Evolutionary conservation across 352 stramenopile genomes (phyloP).

Genomic region (Phytophthora pistaciae): DNA sequence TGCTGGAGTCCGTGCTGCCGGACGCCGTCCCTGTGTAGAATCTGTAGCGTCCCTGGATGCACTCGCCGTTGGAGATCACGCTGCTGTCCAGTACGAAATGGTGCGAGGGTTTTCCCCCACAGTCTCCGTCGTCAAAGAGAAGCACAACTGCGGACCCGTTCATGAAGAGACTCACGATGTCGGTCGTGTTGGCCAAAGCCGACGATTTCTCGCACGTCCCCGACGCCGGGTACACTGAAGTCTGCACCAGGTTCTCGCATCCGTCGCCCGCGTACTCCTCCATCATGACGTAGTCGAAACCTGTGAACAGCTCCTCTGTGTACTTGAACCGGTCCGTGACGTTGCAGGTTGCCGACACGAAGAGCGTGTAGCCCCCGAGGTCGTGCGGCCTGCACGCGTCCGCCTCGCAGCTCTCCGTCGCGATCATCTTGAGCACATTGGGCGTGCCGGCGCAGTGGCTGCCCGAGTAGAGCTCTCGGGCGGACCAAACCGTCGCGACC

Average conservation of each 20-base stretch:
- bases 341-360: slow-evolving; percentile 33
- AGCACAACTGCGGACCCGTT: slow-evolving; percentile 30
- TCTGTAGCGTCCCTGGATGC: slow-evolving; percentile 33
- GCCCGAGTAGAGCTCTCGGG: slow-evolving; percentile 36
- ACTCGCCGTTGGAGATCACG: slow-evolving; percentile 23
- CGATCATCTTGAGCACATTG: slow-evolving; percentile 33
- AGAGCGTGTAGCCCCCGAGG: slow-evolving; percentile 34
- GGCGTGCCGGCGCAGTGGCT: slow-evolving; percentile 42
- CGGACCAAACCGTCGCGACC: slow-evolving; percentile 28
- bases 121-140: slow-evolving; percentile 32
- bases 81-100: slow-evolving; percentile 22
- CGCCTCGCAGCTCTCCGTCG: slow-evolving; percentile 20
- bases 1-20: slow-evolving; percentile 11
- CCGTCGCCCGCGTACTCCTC: slow-evolving; percentile 31
- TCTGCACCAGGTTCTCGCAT: slow-evolving; percentile 33
- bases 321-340: slow-evolving; percentile 41
- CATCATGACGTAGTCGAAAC: slow-evolving; percentile 43
- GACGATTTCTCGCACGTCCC: slow-evolving; percentile 40
- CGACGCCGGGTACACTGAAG: slow-evolving; percentile 37
- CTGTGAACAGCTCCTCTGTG: slow-evolving; percentile 28
- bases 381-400: slow-evolving; percentile 31
- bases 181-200: slow-evolving; percentile 24
- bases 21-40: slow-evolving; percentile 32
- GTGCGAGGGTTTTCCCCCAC: slow-evolving; percentile 17
- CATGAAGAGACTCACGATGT: slow-evolving; percentile 34